phyloP scores from a whole-genome alignment of 495 filamentous ascomycete genomes.

The Penicillium parvum region DNA sequence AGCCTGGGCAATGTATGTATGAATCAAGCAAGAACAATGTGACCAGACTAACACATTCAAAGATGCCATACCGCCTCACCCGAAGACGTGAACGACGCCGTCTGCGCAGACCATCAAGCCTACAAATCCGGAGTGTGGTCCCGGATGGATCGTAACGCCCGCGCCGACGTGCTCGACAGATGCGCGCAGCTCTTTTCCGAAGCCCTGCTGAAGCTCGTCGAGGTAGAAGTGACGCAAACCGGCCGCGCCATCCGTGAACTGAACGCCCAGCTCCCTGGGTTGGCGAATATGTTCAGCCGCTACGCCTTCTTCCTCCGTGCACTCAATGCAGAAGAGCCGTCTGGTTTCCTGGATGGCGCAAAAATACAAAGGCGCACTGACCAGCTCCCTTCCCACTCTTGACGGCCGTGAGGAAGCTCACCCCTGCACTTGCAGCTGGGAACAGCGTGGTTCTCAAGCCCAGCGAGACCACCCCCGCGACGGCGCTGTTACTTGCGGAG shows the following conservation, averaged over 20 bases:
- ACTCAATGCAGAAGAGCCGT: conserved; percentile 55
- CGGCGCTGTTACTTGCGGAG: conserved; percentile 40
- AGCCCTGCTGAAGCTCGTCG: conserved; percentile 47
- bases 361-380: conserved; percentile 59
- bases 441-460: conserved; percentile 79
- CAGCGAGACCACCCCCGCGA: conserved; percentile 73
- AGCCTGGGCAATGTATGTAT: conserved; percentile 17
- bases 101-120: conserved; percentile 41
- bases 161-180: conserved; percentile 54
- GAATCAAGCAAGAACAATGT: not conserved
- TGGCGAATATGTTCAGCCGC: conserved; percentile 62
- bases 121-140: conserved; percentile 58
- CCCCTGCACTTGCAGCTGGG: conserved; percentile 56
- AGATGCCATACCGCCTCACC: conserved; percentile 43
- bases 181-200: conserved; percentile 48
- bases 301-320: conserved; percentile 56
- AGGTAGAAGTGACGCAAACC: conserved; percentile 56
- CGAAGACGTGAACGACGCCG: conserved; percentile 42
- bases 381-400: conserved; percentile 60
- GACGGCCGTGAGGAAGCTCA: conserved; percentile 61
- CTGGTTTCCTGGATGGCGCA: conserved; percentile 56
- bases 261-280: conserved; percentile 57
- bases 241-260: conserved; percentile 61
- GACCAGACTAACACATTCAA: not conserved
- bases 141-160: conserved; percentile 45